Evolutionary conservation across 352 stramenopile genomes (phyloP).

Genomic region (Phytopythium helicoides): DNA sequence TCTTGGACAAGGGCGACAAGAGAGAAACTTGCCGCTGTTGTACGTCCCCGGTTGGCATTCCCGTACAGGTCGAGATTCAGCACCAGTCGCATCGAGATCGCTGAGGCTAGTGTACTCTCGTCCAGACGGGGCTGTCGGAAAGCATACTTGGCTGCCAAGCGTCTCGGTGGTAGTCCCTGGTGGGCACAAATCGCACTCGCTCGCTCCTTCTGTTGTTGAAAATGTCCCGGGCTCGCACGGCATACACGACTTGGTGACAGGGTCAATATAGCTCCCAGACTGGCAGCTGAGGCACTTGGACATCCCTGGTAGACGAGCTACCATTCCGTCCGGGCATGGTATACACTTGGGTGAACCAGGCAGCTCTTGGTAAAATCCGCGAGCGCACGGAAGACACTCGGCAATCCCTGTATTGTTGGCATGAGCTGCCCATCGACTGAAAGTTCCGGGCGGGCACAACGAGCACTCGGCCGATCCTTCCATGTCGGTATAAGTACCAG

Average conservation of each 20-base stretch:
- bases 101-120: conserved; percentile 9
- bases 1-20: conserved; percentile 26
- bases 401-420: conserved; percentile 17
- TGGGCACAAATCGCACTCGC: conserved; percentile 27
- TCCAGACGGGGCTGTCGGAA: conserved; percentile 16
- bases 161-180: conserved; percentile 27
- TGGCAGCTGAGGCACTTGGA: conserved; percentile 33
- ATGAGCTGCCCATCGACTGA: conserved; percentile 11
- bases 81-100: no score
- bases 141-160: conserved; percentile 24
- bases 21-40: conserved; percentile 27
- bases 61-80: background rate
- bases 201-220: conserved; percentile 14
- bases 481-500: conserved; percentile 44
- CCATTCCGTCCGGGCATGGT: conserved; percentile 32
- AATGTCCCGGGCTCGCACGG: conserved; percentile 38
- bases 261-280: conserved; percentile 38
- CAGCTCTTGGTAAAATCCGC: conserved; percentile 29
- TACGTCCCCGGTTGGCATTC: conserved; percentile 36
- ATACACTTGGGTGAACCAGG: conserved; percentile 23
- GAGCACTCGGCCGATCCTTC: conserved; percentile 28
- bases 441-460: conserved; percentile 33
- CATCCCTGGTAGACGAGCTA: conserved; percentile 34
- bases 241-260: conserved; percentile 17
- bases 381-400: conserved; percentile 37